Evolutionary conservation across 2,329 filamentous ascomycete species (phyloP).

Genomic region (Colletotrichum gloeosporioides): DNA sequence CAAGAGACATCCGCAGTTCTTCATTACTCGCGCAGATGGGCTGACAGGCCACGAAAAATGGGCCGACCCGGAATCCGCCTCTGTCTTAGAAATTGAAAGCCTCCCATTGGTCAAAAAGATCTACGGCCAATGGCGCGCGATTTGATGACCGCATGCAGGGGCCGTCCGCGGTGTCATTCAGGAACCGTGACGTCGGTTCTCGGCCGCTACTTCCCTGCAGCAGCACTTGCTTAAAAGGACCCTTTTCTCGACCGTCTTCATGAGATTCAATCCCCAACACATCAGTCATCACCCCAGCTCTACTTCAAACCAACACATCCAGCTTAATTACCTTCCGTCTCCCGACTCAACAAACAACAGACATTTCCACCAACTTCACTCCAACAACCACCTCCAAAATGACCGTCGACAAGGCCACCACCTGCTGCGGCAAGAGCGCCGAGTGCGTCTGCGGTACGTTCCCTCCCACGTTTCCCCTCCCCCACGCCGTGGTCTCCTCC

Average conservation of each 20-base stretch:
- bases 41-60: slow-evolving; percentile 4
- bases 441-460: slow-evolving; percentile 64
- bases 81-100: neutral
- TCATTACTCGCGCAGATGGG: slow-evolving; percentile 5
- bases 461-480: neutral
- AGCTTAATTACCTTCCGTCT: neutral
- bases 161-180: neutral
- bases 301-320: neutral
- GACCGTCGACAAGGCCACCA: slow-evolving; percentile 46
- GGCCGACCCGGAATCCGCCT: neutral
- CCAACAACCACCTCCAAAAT: slow-evolving; percentile 27
- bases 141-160: slow-evolving; percentile 10
- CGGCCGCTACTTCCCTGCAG: slow-evolving; percentile 16
- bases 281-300: neutral
- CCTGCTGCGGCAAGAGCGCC: slow-evolving; percentile 60
- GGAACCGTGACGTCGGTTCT: slow-evolving; percentile 17
- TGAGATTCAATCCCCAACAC: neutral
- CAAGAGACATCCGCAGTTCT: neutral
- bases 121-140: neutral
- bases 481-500: neutral
- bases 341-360: neutral
- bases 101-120: neutral
- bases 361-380: neutral
- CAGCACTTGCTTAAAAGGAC: slow-evolving; percentile 12
- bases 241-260: neutral